Evolutionary conservation across 345 rosid genomes (phyloP).

Genomic region (Brassica rapa): DNA sequence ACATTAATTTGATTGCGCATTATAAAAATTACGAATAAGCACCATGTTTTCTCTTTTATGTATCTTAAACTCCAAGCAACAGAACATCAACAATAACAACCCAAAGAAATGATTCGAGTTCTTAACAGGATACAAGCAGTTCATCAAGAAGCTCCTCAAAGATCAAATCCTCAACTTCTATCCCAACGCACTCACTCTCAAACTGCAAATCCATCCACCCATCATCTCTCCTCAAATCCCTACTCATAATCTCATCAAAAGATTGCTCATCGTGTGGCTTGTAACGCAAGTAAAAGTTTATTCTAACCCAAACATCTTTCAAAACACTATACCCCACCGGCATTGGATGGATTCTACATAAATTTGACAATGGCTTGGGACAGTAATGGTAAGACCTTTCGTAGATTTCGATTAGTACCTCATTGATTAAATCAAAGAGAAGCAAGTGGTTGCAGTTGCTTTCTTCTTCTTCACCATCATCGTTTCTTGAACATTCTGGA

Average conservation of each 20-base stretch:
- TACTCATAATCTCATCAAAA: slow-evolving; percentile 47
- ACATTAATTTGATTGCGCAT: neutral
- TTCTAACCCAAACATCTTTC: slow-evolving; percentile 66
- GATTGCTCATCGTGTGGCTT: slow-evolving; percentile 42
- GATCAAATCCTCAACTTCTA: slow-evolving; percentile 69
- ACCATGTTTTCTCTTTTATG: slow-evolving; percentile 18
- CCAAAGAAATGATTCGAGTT: neutral
- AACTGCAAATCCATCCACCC: slow-evolving; percentile 91
- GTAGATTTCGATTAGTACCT: slow-evolving; percentile 60
- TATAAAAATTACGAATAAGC: neutral
- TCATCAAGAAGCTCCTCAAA: slow-evolving; percentile 75
- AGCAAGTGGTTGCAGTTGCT: slow-evolving; percentile 49
- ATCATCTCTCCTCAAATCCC: slow-evolving; percentile 53
- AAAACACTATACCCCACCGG: slow-evolving; percentile 57
- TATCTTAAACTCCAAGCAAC: slow-evolving; percentile 34
- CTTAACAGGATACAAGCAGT: slow-evolving; percentile 12
- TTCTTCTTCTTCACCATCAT: slow-evolving; percentile 44
- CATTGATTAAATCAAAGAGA: slow-evolving; percentile 73
- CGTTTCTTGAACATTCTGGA: slow-evolving; percentile 44
- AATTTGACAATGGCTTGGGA: slow-evolving; percentile 54
- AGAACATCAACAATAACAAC: neutral
- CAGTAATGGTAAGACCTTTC: slow-evolving; percentile 59
- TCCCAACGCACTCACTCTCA: slow-evolving; percentile 65
- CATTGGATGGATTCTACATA: slow-evolving; percentile 59
- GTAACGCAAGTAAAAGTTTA: slow-evolving; percentile 54